phyloP scores from a whole-genome alignment of 768 basidiomycete species.

The Leccinellum albellum region DNA sequence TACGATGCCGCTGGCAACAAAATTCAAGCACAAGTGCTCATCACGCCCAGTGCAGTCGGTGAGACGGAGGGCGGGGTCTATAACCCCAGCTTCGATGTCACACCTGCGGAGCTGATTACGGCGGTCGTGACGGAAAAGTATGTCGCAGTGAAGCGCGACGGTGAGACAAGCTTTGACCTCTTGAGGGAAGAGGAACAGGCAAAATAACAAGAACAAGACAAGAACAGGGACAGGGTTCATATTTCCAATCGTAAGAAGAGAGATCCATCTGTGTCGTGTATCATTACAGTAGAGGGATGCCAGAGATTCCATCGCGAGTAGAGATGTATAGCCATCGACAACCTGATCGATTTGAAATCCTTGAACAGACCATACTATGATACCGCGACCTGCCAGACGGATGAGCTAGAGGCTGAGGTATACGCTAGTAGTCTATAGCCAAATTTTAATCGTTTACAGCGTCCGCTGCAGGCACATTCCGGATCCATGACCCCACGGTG shows the following conservation, averaged over 20 bases:
- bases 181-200: constrained; percentile 29
- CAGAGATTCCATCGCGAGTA: too few species aligned
- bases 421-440: too few species aligned
- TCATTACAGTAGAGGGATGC: background rate
- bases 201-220: background rate
- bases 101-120: constrained; percentile 89
- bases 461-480: too few species aligned
- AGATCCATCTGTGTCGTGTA: background rate
- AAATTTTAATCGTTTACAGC: too few species aligned
- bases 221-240: too few species aligned
- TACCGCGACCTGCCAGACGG: too few species aligned
- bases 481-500: too few species aligned
- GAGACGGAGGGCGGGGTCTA: constrained; percentile 45
- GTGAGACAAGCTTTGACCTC: constrained; percentile 61
- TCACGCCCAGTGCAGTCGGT: constrained; percentile 63
- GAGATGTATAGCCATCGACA: too few species aligned
- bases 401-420: too few species aligned
- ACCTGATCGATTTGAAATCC: too few species aligned
- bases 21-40: constrained; percentile 75
- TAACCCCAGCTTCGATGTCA: constrained; percentile 97
- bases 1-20: constrained; percentile 39
- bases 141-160: constrained; percentile 70
- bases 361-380: too few species aligned
- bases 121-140: constrained; percentile 95
- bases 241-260: too few species aligned